Percentiles rank a stretch among this genome's conserved stretches.
Evolutionary conservation across 177 flowering plant species (phyloP).

Genomic region (Vitis hybrid): DNA sequence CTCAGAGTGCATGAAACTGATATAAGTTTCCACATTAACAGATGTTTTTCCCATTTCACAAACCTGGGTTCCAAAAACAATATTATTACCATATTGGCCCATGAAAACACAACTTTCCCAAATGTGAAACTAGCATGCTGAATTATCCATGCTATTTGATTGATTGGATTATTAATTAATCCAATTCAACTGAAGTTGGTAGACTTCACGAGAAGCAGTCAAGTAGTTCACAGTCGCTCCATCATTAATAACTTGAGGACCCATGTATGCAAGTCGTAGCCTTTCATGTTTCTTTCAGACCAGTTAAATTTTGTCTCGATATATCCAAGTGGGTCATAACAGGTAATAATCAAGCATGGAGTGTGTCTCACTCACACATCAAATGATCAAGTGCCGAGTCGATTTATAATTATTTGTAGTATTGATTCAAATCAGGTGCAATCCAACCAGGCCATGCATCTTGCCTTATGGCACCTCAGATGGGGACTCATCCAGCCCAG

Average conservation of each 20-base stretch:
- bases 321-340: conserved; percentile 12
- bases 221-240: background rate
- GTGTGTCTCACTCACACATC: conserved; percentile 11
- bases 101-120: no score
- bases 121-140: no score
- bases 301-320: conserved; percentile 12
- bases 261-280: conserved; percentile 7
- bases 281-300: conserved; percentile 17
- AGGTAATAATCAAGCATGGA: conserved; percentile 12
- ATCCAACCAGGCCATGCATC: conserved; percentile 2
- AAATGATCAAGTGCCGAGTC: background rate
- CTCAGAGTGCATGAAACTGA: no score
- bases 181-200: no score
- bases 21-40: no score
- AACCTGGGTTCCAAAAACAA: no score
- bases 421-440: background rate
- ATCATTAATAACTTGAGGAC: conserved; percentile 4
- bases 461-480: background rate
- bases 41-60: no score
- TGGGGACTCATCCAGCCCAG: background rate
- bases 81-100: no score
- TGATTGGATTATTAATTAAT: no score
- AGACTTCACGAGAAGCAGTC: no score
- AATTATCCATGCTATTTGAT: no score
- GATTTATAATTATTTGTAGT: conserved; percentile 14